Evolutionary conservation across 352 stramenopile genomes (phyloP).

Genomic region (Phytophthora constricta): DNA sequence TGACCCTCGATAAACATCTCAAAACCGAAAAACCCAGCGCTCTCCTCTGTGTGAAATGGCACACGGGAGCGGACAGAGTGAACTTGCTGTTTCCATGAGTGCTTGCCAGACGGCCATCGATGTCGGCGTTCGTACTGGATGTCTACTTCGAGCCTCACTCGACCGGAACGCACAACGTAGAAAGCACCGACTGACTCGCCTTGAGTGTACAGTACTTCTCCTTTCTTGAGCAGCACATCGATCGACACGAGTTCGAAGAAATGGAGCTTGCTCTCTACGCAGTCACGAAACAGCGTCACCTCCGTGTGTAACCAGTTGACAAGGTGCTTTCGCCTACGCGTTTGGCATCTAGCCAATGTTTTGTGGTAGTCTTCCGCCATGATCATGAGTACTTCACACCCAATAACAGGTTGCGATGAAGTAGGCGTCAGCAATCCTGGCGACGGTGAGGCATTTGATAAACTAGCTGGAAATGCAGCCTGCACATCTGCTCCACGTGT

Average conservation of each 20-base stretch:
- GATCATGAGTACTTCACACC: conserved; percentile 71
- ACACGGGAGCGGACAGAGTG: conserved; percentile 59
- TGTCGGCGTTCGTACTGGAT: conserved; percentile 76
- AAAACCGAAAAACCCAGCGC: conserved; percentile 67
- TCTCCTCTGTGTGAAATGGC: conserved; percentile 57
- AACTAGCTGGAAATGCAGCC: conserved; percentile 28
- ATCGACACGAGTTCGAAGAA: conserved; percentile 84
- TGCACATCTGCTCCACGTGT: conserved; percentile 71
- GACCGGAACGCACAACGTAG: conserved; percentile 69
- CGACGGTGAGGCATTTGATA: conserved; percentile 3
- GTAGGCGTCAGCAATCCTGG: conserved; percentile 5
- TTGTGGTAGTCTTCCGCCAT: conserved; percentile 78
- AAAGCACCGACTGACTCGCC: conserved; percentile 68
- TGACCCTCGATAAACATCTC: conserved; percentile 73
- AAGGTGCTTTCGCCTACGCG: conserved; percentile 65
- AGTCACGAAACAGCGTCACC: conserved; percentile 71
- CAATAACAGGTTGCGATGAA: conserved; percentile 20
- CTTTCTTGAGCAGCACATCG: conserved; percentile 65
- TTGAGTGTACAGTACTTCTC: conserved; percentile 66
- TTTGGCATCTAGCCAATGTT: conserved; percentile 69
- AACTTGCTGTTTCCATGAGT: conserved; percentile 63
- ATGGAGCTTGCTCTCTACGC: conserved; percentile 76
- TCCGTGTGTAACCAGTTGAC: conserved; percentile 75
- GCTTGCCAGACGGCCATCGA: conserved; percentile 59
- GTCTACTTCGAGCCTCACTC: conserved; percentile 66